phyloP scores from a whole-genome alignment of 169 alveolate species.

The Eimeria sp. region DNA sequence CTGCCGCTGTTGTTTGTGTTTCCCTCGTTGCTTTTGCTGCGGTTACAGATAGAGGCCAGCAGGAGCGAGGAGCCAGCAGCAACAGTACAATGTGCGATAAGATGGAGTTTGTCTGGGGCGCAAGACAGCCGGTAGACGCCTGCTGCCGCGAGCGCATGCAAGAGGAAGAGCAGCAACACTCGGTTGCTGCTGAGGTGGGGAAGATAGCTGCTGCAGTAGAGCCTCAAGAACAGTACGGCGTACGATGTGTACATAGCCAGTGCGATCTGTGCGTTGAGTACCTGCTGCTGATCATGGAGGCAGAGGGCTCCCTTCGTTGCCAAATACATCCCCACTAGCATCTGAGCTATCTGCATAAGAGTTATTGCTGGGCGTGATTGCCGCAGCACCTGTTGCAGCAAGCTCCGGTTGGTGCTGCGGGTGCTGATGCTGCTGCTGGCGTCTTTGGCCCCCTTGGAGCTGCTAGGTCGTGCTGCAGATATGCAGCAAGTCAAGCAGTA shows the following conservation, averaged over 20 bases:
- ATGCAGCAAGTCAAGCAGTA: slow-evolving; percentile 84
- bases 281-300: slow-evolving; percentile 32
- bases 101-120: background rate
- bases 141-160: slow-evolving; percentile 71
- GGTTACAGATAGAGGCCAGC: slow-evolving; percentile 19
- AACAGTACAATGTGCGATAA: slow-evolving; percentile 30
- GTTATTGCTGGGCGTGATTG: slow-evolving; percentile 78
- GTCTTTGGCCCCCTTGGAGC: background rate
- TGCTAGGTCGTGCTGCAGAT: slow-evolving; percentile 49
- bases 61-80: slow-evolving; percentile 67
- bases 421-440: background rate
- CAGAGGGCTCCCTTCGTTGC: slow-evolving; percentile 68
- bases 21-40: background rate
- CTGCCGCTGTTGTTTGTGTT: background rate
- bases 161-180: slow-evolving; percentile 50
- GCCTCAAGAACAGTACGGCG: slow-evolving; percentile 78
- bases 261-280: slow-evolving; percentile 64
- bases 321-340: slow-evolving; percentile 77
- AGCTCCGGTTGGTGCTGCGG: slow-evolving; percentile 23
- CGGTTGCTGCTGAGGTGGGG: slow-evolving; percentile 76
- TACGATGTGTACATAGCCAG: slow-evolving; percentile 82
- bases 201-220: slow-evolving; percentile 81
- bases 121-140: slow-evolving; percentile 62
- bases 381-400: slow-evolving; percentile 61
- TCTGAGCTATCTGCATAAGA: slow-evolving; percentile 70